phyloP scores from a whole-genome alignment of 139 green algal genomes.

The Micractinium sp. region DNA sequence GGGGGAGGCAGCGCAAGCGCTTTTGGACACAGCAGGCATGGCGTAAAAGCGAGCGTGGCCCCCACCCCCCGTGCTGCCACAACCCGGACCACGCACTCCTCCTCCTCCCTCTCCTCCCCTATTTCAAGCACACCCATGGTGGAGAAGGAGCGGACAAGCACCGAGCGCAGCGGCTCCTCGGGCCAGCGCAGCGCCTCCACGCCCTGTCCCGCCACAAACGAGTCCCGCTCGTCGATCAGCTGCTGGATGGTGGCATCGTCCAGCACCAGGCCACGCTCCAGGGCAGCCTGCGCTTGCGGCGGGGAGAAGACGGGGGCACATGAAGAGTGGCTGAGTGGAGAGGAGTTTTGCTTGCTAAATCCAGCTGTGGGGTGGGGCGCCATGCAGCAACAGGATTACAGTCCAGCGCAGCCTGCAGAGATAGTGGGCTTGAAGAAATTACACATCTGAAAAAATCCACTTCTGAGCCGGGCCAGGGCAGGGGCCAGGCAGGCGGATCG shows the following conservation, averaged over 20 bases:
- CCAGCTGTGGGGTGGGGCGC: background rate
- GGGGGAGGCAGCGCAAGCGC: background rate
- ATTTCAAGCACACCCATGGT: background rate
- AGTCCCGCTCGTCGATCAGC: conserved; percentile 56
- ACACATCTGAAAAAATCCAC: too few relatives aligned
- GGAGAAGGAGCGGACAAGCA: conserved; percentile 64
- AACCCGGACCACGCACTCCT: too few relatives aligned
- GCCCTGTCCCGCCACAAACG: conserved; percentile 25
- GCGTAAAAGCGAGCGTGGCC: too few relatives aligned
- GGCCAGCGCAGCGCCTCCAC: conserved; percentile 70
- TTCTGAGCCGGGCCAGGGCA: too few relatives aligned
- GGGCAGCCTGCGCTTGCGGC: conserved; percentile 31
- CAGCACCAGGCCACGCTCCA: conserved; percentile 79
- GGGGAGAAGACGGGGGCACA: background rate
- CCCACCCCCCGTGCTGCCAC: too few relatives aligned
- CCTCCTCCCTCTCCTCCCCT: too few relatives aligned
- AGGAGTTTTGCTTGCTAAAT: background rate
- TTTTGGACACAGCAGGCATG: too few relatives aligned
- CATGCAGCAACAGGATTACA: too few relatives aligned
- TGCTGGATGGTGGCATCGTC: conserved; percentile 74
- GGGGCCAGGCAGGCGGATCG: background rate
- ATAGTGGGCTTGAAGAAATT: too few relatives aligned
- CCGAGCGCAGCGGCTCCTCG: conserved; percentile 70
- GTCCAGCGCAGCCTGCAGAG: too few relatives aligned
- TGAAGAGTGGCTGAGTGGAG: background rate